Conservation (phyloP, 73 alveolate genomes). For the Paramecium primaurelia region DNA sequence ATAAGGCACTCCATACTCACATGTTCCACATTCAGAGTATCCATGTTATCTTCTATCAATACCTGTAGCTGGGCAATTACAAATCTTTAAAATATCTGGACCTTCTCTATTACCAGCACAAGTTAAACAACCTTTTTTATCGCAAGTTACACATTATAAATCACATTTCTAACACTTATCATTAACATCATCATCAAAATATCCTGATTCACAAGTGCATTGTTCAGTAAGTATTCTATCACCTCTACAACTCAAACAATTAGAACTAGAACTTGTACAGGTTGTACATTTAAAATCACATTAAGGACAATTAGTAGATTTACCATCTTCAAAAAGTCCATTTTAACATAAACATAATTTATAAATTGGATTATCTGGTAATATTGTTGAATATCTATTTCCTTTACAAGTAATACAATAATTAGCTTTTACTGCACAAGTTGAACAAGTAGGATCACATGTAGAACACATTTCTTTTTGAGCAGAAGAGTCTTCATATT, state of each 20-base stretch:
- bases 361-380: not conserved
- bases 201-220: not conserved
- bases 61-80: not conserved
- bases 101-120: conserved; percentile 40
- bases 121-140: not conserved
- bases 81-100: not conserved
- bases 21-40: not conserved
- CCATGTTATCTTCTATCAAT: conserved; percentile 17
- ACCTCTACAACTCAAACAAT: conserved; percentile 27
- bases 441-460: not conserved
- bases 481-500: not conserved
- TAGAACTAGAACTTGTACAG: not conserved
- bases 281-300: not conserved
- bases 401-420: not conserved
- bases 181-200: not conserved
- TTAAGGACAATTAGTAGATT: not conserved
- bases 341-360: not conserved
- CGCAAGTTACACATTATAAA: not conserved
- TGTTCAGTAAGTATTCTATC: not conserved
- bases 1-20: not conserved
- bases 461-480: not conserved
- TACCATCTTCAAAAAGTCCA: not conserved
- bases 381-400: not conserved
- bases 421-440: not conserved
- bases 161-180: not conserved